Evolutionary conservation across 1,139 yeast genomes (phyloP), one percentile per base, ranked within the genome.

Genomic region (Protomyces pachydermus): DNA sequence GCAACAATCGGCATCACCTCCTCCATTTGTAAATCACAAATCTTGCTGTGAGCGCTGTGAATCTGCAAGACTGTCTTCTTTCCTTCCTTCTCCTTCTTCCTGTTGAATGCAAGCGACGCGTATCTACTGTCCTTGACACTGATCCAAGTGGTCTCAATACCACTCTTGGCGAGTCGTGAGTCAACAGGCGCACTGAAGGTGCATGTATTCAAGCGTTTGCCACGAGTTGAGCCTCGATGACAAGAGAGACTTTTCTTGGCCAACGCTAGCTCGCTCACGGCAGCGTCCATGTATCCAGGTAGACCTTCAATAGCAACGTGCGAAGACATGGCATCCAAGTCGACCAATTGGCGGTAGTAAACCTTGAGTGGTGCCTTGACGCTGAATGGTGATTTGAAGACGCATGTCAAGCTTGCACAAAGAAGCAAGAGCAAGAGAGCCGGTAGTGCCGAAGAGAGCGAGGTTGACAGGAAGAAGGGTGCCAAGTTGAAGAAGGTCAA

Each of bases 331-430:
- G 61, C 54, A 51, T 68, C 69, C 45, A 67, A 35, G 45, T 68
- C 67, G 5, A 68, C 64, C 18, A 66, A 67, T 54, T 68, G 70
- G 16, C 67, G 54, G 61, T 65, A 65, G 42, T 65, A 50, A 39
- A 68, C 56, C 67, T 68, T 68, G 51, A 68, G 35, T 10, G 70
- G 70, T 18, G 60, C 53, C 58, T 66, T 48, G 51, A 65, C 66
- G 37, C 66, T 66, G 62, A 68, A 68, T 23, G 70, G 70, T 52
- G 58, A 56, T 14, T 67, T 46, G 50, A 66, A 58, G 20, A 61
- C 28, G 14, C 68, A 65, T 14, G 70, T 68, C 12, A 68, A 46
- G 35, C 67, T 60, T 60, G 67, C 52, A 48, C 67, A 56, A 34
- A 68, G 63, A 60, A 68, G 51, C 28, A 68, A 65, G 53, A 68